A percentile compares a stretch with the other conserved stretches of the same genome.
These are phyloP conservation scores for Vanderwaltozyma tropicalis DNA, from an alignment of 805 yeast genomes.

Conservation along the genomic window DNA sequence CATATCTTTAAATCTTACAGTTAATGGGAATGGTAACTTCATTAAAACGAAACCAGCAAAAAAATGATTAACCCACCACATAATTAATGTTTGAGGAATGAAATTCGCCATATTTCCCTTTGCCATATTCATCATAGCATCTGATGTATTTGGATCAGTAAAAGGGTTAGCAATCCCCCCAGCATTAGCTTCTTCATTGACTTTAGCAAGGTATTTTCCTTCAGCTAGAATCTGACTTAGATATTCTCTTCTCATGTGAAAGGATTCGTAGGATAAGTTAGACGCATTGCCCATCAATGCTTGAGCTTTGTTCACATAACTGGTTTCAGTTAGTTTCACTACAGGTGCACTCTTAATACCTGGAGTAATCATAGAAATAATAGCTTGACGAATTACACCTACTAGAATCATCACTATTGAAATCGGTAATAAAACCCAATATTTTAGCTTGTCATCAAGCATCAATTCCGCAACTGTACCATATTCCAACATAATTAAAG, in stretches of 20 bases:
- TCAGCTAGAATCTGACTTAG: slow-evolving; percentile 39
- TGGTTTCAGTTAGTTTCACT: slow-evolving; percentile 48
- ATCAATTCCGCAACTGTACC: slow-evolving; percentile 41
- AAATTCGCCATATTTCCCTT: slow-evolving; percentile 75
- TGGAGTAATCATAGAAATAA: slow-evolving; percentile 51
- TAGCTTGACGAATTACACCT: slow-evolving; percentile 65
- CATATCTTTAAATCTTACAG: slow-evolving; percentile 84
- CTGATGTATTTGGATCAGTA: slow-evolving; percentile 60
- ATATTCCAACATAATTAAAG: too few relatives aligned
- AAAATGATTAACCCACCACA: slow-evolving; percentile 94
- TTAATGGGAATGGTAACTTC: slow-evolving; percentile 86
- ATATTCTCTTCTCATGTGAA: slow-evolving; percentile 41
- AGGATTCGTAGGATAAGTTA: slow-evolving; percentile 43
- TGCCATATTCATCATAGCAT: slow-evolving; percentile 64
- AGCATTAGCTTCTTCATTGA: slow-evolving; percentile 31
- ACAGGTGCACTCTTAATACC: slow-evolving; percentile 43
- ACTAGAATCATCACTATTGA: slow-evolving; percentile 82
- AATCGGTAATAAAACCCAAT: slow-evolving; percentile 89
- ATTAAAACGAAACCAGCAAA: slow-evolving; percentile 84
- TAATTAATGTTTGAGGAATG: slow-evolving; percentile 83
- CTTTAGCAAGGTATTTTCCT: slow-evolving; percentile 44
- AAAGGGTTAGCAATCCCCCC: slow-evolving; percentile 43
- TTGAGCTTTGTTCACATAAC: slow-evolving; percentile 50
- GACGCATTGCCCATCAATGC: slow-evolving; percentile 45
- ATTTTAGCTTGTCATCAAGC: slow-evolving; percentile 71